Base-by-base conservation (phyloP, 2,329 filamentous ascomycete species). In the Lojkania enalia region DNA sequence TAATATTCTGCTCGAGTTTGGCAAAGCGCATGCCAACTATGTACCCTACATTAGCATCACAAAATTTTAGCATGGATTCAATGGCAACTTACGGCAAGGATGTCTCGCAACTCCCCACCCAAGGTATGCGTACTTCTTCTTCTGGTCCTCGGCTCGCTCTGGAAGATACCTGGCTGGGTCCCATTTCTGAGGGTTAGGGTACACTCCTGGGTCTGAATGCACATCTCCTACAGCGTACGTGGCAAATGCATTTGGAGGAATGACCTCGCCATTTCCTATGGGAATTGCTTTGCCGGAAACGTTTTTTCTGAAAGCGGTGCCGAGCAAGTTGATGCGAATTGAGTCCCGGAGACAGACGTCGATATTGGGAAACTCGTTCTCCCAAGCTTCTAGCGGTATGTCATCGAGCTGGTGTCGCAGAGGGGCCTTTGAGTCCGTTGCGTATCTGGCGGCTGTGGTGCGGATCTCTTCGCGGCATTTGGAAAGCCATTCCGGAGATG, bases 381-480 rank as follows among this genome's bases (percentile, higher is more conserved):
- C 80, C 80, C 80, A 84, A 0, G 74, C 76, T 12, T 80, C 76
- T 20, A 81, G 58, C 0, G 72, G 70, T 0, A 84, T 63, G 2
- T 66, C 57, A 25, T 68, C 61, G 1, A 83, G 60, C 15, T 69
- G 64, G 1, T 70, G 58, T 20, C 59, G 59, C 11, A 74, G 57
- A 2, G 72, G 58, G 3, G 61, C 50, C n/a, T 58, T 54, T 0
- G 52, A 46, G 44, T 72, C 55, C 2, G 64, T 55, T 12, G 74
- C 65, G 57, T 82, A 70, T 52, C 69, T 74, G 38, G 66, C 60
- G 0, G 79, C 67, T 5, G 70, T 73, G 2, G 50, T 53, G 38
- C 76, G 68, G 13, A 83, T 69, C 60, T 84, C 79, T 5, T 67
- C 63, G 20, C 70, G 74, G 1, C 75, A 64, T 35, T 70, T 67